Base-by-base conservation (phyloP, 2,329 filamentous ascomycete species). In the Passalora sequoiae region DNA sequence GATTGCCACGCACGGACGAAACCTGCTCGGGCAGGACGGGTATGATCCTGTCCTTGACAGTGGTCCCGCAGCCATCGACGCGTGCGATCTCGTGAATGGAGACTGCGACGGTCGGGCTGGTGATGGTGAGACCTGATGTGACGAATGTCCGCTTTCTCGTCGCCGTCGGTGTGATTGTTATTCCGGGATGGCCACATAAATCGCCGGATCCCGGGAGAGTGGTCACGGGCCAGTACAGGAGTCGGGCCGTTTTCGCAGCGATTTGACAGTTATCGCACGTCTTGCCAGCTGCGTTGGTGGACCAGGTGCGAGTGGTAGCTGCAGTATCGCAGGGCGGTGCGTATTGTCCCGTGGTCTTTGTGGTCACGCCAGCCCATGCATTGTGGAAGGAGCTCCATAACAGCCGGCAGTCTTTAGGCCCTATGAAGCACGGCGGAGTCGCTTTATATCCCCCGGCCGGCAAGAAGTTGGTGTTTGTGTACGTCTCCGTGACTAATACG, bases 191-290 rank as follows among this genome's bases (percentile, higher is more conserved):
- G 20, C 24, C 24, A 13, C 33, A 36, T 15, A 16, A 40, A 21
- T 27, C 17, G 16, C 19, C 32, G 22, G 27, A 25, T 44, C 17
- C 47, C 40, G 45, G 42, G 46, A 25, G 38, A 15, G 19, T 50
- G 30, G n/a, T 45, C n/a, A 57, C 44, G 3, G 54, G 54, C 54
- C 54, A 57, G 31, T 54, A 57, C 21, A 57, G 42, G 4, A 57
- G 40, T 27, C 43, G 37, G 7, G 46, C 50, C 10, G 40, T 40
- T 3, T 36, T 41, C 1, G 39, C 53, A 5, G 43, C 39, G 13
- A 56, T 20, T 12, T 12, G 33, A 13, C 33, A 36, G 19, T 36
- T 36, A n/a, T 36, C 8, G 15, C 33, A 36, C 17, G n/a, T 9
- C 13, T 24, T 15, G 8, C 33, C 33, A 36, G 33, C 33, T 13